These are phyloP conservation scores for Aspergillus sergii DNA, from an alignment of 2,329 filamentous ascomycete genomes.

Conservation along the genomic window DNA sequence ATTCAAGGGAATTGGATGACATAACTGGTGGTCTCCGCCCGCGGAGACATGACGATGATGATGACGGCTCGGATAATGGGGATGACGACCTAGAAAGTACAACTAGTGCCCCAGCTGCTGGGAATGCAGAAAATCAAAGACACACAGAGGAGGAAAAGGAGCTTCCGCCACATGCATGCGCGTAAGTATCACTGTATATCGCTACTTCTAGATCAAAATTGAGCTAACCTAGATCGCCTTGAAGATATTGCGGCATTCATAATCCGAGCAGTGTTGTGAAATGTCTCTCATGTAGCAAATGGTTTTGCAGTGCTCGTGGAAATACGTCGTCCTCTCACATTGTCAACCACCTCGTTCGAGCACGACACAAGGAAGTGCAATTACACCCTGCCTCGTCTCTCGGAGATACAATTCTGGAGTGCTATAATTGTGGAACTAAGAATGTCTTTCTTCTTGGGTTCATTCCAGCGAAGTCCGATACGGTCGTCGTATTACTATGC, in stretches of 20 bases:
- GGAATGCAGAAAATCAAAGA: constrained; percentile 62
- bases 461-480: constrained; percentile 97
- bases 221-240: constrained; percentile 15
- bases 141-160: constrained; percentile 81
- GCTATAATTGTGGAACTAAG: constrained; percentile 99
- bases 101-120: constrained; percentile 79
- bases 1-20: constrained; percentile 76
- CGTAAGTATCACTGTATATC: constrained; percentile 61
- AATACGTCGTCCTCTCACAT: constrained; percentile 98
- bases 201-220: constrained; percentile 20
- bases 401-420: constrained; percentile 94
- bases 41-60: constrained; percentile 81
- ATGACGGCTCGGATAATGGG: constrained; percentile 82
- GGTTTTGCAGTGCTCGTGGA: constrained; percentile 97
- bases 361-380: constrained; percentile 97
- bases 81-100: constrained; percentile 79
- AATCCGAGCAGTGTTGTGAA: constrained; percentile 94
- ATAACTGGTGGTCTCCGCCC: constrained; percentile 62
- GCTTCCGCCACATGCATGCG: constrained; percentile 91
- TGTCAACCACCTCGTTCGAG: constrained; percentile 95
- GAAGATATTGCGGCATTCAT: constrained; percentile 94
- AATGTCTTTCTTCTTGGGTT: constrained; percentile 98
- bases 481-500: constrained; percentile 93
- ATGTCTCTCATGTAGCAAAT: constrained; percentile 92
- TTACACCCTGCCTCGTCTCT: constrained; percentile 90